These are phyloP conservation scores for Leccinum subatratum DNA, from an alignment of 1,284 basidiomycete genomes.

Conservation along the genomic window DNA sequence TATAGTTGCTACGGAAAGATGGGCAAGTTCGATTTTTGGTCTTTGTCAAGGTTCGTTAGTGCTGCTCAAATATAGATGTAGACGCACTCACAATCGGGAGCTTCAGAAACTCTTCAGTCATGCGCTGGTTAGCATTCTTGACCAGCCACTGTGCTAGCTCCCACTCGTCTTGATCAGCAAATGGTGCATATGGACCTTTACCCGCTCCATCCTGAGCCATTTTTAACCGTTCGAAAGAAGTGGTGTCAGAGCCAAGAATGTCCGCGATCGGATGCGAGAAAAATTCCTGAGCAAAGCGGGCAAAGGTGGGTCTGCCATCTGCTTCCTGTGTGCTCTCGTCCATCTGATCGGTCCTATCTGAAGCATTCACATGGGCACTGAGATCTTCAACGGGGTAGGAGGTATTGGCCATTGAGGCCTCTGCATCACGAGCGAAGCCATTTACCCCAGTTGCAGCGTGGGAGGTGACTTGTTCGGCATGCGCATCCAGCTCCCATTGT, in stretches of 20 bases:
- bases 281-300: neutral
- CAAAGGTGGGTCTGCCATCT: neutral
- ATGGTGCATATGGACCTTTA: neutral
- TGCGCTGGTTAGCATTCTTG: conserved; percentile 3
- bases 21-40: neutral
- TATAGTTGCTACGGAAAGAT: neutral
- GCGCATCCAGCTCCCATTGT: neutral
- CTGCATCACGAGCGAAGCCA: neutral
- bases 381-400: neutral
- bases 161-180: conserved; percentile 4
- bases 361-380: neutral
- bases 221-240: neutral
- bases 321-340: neutral
- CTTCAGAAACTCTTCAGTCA: conserved; percentile 6
- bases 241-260: neutral
- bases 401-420: neutral
- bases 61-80: neutral
- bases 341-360: neutral
- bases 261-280: neutral
- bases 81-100: conserved; percentile 4
- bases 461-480: neutral
- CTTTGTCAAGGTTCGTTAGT: neutral
- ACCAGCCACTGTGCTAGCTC: conserved; percentile 8
- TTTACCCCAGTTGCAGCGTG: neutral
- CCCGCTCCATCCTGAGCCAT: neutral